Base-by-base conservation (phyloP, 495 filamentous ascomycete species). In the Mycothermus thermophilus region DNA sequence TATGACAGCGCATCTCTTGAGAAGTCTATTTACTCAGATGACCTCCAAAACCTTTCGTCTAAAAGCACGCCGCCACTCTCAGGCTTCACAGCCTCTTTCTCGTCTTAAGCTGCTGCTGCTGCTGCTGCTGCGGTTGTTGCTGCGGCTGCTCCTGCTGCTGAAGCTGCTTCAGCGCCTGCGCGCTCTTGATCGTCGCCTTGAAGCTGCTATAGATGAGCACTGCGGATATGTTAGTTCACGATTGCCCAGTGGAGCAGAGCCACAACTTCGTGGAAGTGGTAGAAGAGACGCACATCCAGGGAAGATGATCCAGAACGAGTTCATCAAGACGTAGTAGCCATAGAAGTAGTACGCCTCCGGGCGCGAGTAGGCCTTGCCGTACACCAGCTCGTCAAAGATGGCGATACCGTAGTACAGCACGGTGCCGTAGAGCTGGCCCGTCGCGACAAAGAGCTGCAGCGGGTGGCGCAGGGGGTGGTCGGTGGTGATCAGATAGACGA, bases 351-450 rank as follows among this genome's bases (percentile, higher is more conserved):
- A 62, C 10, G 44, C 25, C 48, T 75, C 71, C 1, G 72, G 71
- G 20, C 71, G 43, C 23, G 55, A 71, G 40, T 69, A 72, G n/a
- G 48, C 40, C 19, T 58, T 43, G 6, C 58, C 54, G 16, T 45
- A 37, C 19, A 62, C 44, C 20, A 44, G 53, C 16, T 63, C 48
- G 42, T 73, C 69, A 39, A 70, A 69, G 18, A 62, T 43, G 49
- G 58, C 58, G 4, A 66, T 76, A 3, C 54, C 59, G 45, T 66
- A 74, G 60, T 76, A 76, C 21, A 75, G 52, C 10, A 66, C 52
- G 35, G 70, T 64, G 11, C 72, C 68, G 46, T 75, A 74, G 16
- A 75, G 47, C 40, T 75, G 72, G 13, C 69, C 72, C 9, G 69
- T 54, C 4, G 57, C 64, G 28, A 75, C 66, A 24, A 72, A 50